A percentile compares a stretch with the other conserved stretches of the same genome.
Evolutionary conservation across 1,284 basidiomycete species (phyloP).

Genomic region (Cutaneotrichosporon arboriforme): DNA sequence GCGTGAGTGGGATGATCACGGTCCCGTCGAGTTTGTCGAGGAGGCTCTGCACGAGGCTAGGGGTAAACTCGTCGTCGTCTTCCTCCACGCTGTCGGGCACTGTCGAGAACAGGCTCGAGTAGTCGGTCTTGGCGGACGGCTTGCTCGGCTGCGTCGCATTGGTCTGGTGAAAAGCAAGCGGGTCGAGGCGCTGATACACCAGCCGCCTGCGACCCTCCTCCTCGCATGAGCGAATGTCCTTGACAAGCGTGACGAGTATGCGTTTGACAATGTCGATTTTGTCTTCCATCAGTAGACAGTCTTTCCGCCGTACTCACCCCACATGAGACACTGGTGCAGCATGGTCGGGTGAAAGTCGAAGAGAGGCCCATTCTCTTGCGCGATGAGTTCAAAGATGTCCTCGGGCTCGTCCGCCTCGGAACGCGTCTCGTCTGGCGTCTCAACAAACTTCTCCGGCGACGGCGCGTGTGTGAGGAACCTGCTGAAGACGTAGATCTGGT

Average conservation of each 20-base stretch:
- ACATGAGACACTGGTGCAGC: constrained; percentile 80
- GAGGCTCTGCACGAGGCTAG: constrained; percentile 58
- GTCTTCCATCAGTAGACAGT: constrained; percentile 54
- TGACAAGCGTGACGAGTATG: constrained; percentile 64
- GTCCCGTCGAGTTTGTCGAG: constrained; percentile 60
- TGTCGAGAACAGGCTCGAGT: constrained; percentile 32
- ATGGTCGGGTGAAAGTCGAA: constrained; percentile 87
- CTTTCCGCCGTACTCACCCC: constrained; percentile 58
- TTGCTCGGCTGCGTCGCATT: constrained; percentile 3
- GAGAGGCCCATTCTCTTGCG: constrained; percentile 72
- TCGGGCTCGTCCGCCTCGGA: constrained; percentile 30
- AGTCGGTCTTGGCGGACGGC: constrained; percentile 8
- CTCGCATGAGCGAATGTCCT: constrained; percentile 38
- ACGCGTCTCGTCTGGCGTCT: constrained; percentile 39
- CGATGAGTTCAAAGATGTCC: constrained; percentile 73
- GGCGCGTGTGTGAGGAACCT: constrained; percentile 47
- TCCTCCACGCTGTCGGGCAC: constrained; percentile 12
- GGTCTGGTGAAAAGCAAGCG: constrained; percentile 29
- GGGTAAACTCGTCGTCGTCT: constrained; percentile 62
- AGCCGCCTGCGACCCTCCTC: constrained; percentile 31
- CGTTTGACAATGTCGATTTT: constrained; percentile 77
- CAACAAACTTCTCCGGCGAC: constrained; percentile 14
- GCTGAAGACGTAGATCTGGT: constrained; percentile 65
- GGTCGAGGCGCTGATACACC: constrained; percentile 33
- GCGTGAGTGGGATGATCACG: constrained; percentile 64